Percentiles rank a stretch among this genome's conserved stretches.
phyloP scores from a whole-genome alignment of 2,329 filamentous ascomycete genomes.

The Cladophialophora immunda region DNA sequence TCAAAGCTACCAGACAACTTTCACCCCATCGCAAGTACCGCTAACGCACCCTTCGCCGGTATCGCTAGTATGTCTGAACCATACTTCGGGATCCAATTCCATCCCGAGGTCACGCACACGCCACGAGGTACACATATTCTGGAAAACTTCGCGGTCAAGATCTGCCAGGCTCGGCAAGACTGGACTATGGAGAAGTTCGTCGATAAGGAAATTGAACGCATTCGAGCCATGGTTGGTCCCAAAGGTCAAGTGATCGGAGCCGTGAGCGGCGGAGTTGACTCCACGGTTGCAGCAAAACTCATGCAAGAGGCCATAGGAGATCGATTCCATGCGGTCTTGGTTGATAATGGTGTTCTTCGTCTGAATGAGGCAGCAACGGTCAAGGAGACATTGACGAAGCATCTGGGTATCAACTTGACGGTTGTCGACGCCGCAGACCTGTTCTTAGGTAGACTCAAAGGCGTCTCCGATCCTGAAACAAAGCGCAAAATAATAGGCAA shows the following conservation, averaged over 20 bases:
- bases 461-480: conserved; percentile 80
- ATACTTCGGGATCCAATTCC: conserved; percentile 86
- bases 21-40: conserved; percentile 74
- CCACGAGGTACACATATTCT: conserved; percentile 74
- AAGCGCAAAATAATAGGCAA: conserved; percentile 92
- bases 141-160: conserved; percentile 82
- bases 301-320: conserved; percentile 88
- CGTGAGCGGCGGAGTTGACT: conserved; percentile 86
- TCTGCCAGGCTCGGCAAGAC: conserved; percentile 77
- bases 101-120: conserved; percentile 84
- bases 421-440: conserved; percentile 80
- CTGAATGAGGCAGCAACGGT: conserved; percentile 85
- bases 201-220: conserved; percentile 80
- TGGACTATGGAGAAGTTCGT: conserved; percentile 91
- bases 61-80: conserved; percentile 67
- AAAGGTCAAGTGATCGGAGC: conserved; percentile 83
- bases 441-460: conserved; percentile 80
- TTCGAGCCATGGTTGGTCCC: conserved; percentile 81
- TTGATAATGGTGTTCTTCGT: conserved; percentile 87
- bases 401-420: conserved; percentile 89
- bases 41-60: conserved; percentile 80
- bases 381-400: conserved; percentile 77
- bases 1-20: conserved; percentile 76
- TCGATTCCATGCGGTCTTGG: conserved; percentile 82
- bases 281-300: conserved; percentile 83